phyloP scores from a whole-genome alignment of 106 monocot species.

The Dendrobium chrysotoxum region DNA sequence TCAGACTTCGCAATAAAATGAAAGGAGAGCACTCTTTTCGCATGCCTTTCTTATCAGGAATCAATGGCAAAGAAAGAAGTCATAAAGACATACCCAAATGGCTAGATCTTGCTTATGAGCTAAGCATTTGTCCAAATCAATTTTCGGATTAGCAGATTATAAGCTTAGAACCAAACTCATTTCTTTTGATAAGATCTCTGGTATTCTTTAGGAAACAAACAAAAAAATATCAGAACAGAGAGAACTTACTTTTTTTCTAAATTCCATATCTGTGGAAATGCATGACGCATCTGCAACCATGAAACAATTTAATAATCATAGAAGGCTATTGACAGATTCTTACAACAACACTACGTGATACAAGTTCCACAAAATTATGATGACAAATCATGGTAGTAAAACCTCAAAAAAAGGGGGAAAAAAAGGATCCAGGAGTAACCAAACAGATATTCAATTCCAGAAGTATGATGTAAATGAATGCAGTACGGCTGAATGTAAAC shows the following conservation, averaged over 20 bases:
- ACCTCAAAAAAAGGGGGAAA: not conserved
- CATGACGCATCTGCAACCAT: slow-evolving; percentile 72
- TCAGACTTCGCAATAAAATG: too few species aligned
- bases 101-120: too few species aligned
- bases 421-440: not conserved
- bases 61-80: too few species aligned
- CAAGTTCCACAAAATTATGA: not conserved
- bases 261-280: slow-evolving; percentile 92
- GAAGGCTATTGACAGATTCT: not conserved
- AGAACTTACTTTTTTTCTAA: slow-evolving; percentile 79
- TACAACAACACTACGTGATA: not conserved
- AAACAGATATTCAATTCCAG: not conserved
- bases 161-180: too few species aligned
- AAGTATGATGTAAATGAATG: not conserved
- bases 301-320: slow-evolving; percentile 4
- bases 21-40: too few species aligned
- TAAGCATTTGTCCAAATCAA: too few species aligned
- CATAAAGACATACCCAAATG: too few species aligned
- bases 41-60: too few species aligned
- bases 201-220: not conserved
- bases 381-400: not conserved
- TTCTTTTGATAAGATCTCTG: too few species aligned
- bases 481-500: too few species aligned
- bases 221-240: not conserved
- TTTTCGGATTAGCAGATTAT: too few species aligned